Percentiles rank a stretch among this genome's conserved stretches.
These are phyloP conservation scores for Pestalotiopsis sp. DNA, from an alignment of 2,329 filamentous ascomycete genomes.

Conservation along the genomic window DNA sequence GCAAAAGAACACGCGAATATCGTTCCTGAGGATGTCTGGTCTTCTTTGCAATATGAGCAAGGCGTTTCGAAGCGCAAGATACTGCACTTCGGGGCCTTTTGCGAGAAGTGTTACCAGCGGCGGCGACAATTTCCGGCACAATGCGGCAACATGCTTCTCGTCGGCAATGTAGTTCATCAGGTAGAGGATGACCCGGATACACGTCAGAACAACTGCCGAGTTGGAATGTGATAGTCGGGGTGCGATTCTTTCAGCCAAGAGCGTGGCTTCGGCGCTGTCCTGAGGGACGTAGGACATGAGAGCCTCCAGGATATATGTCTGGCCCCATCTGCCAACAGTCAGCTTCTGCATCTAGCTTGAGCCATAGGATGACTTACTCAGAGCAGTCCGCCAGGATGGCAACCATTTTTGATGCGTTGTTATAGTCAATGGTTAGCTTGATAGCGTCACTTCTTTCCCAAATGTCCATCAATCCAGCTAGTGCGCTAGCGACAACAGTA, in stretches of 20 bases:
- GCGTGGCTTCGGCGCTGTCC: constrained; percentile 81
- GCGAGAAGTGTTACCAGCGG: constrained; percentile 92
- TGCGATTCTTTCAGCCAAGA: constrained; percentile 90
- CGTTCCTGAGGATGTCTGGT: constrained; percentile 91
- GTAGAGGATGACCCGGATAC: constrained; percentile 94
- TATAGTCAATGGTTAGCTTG: constrained; percentile 96
- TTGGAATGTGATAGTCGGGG: constrained; percentile 97
- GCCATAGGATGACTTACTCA: constrained; percentile 64
- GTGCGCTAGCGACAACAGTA: constrained; percentile 91
- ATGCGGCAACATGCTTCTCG: constrained; percentile 80
- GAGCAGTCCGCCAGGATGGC: constrained; percentile 96
- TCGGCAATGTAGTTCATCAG: constrained; percentile 98
- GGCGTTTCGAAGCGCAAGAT: constrained; percentile 90
- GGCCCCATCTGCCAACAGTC: constrained; percentile 74
- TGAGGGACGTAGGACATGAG: constrained; percentile 97
- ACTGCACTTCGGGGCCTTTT: constrained; percentile 98
- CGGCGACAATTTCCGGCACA: constrained; percentile 92
- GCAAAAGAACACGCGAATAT: constrained; percentile 99
- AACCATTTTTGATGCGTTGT: constrained; percentile 96
- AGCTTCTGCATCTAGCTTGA: neutral
- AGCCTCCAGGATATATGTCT: constrained; percentile 97
- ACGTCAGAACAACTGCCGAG: constrained; percentile 93
- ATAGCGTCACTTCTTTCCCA: constrained; percentile 98
- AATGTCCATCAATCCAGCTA: constrained; percentile 93
- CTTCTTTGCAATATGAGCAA: constrained; percentile 90